A percentile compares a stretch with the other conserved stretches of the same genome.
phyloP scores from a whole-genome alignment of 2,329 filamentous ascomycete species.

The Juglanconis sp. region DNA sequence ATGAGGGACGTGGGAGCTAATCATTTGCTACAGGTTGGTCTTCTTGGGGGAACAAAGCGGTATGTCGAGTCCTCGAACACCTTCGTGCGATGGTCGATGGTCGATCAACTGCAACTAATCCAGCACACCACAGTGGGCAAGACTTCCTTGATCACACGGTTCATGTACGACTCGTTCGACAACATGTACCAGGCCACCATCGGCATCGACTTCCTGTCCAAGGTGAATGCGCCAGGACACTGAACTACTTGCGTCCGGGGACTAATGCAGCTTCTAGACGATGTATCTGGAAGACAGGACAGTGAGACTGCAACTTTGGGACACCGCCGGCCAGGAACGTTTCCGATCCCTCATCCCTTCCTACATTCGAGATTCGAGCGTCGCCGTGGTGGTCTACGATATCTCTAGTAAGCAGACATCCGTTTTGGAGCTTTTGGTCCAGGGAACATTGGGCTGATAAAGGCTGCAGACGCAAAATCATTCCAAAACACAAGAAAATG shows the following conservation, averaged over 20 bases:
- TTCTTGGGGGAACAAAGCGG: slow-evolving; percentile 98
- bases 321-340: slow-evolving; percentile 94
- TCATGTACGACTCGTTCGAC: slow-evolving; percentile 99
- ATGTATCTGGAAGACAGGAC: slow-evolving; percentile 99
- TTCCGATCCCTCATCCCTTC: slow-evolving; percentile 97
- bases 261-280: slow-evolving; percentile 54
- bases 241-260: not conserved
- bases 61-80: slow-evolving; percentile 44
- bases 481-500: slow-evolving; percentile 99
- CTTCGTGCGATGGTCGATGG: slow-evolving; percentile 62
- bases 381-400: slow-evolving; percentile 98
- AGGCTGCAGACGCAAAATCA: slow-evolving; percentile 71
- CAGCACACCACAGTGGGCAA: slow-evolving; percentile 71
- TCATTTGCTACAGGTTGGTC: slow-evolving; percentile 64
- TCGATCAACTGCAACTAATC: not conserved
- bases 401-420: slow-evolving; percentile 68
- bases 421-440: slow-evolving; percentile 2
- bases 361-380: slow-evolving; percentile 96
- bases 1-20: slow-evolving; percentile 10
- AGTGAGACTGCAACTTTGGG: slow-evolving; percentile 95
- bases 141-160: slow-evolving; percentile 95
- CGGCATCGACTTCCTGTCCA: slow-evolving; percentile 98
- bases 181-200: slow-evolving; percentile 99
- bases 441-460: not conserved
- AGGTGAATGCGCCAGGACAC: slow-evolving; percentile 53